These are phyloP conservation scores for Plasmopara muralis DNA, from an alignment of 352 stramenopile species.

Conservation along the genomic window DNA sequence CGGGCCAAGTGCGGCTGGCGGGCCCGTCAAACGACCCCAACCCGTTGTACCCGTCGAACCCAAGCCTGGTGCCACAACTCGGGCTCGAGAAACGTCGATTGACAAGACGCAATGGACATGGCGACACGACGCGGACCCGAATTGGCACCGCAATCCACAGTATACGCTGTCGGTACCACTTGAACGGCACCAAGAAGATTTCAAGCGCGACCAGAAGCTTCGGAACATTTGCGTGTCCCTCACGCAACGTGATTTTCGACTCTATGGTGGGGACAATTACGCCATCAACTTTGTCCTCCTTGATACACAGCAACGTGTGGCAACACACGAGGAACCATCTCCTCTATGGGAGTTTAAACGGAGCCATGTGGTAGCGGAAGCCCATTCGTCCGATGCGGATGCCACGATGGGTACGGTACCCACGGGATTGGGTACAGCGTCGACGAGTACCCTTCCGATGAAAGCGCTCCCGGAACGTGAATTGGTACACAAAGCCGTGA, in stretches of 20 bases:
- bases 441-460: background rate
- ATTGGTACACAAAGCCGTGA: slow-evolving; percentile 64
- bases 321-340: slow-evolving; percentile 20
- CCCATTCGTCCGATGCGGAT: slow-evolving; percentile 42
- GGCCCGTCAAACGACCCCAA: slow-evolving; percentile 5
- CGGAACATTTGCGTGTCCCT: slow-evolving; percentile 65
- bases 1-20: slow-evolving; percentile 37
- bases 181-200: slow-evolving; percentile 5
- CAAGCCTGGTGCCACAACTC: background rate
- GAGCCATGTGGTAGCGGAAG: slow-evolving; percentile 55
- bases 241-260: slow-evolving; percentile 74
- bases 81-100: slow-evolving; percentile 32
- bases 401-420: background rate
- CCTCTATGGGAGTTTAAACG: slow-evolving; percentile 69
- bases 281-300: slow-evolving; percentile 85
- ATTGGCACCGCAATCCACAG: slow-evolving; percentile 90
- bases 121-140: slow-evolving; percentile 65
- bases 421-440: background rate
- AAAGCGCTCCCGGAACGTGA: slow-evolving; percentile 71
- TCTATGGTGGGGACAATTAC: slow-evolving; percentile 81
- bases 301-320: slow-evolving; percentile 49
- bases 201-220: slow-evolving; percentile 9
- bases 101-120: slow-evolving; percentile 62
- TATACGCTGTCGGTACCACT: slow-evolving; percentile 56
- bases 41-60: background rate